Conservation (phyloP, 108 stramenopile species). For the Parietichytrium sp. region DNA sequence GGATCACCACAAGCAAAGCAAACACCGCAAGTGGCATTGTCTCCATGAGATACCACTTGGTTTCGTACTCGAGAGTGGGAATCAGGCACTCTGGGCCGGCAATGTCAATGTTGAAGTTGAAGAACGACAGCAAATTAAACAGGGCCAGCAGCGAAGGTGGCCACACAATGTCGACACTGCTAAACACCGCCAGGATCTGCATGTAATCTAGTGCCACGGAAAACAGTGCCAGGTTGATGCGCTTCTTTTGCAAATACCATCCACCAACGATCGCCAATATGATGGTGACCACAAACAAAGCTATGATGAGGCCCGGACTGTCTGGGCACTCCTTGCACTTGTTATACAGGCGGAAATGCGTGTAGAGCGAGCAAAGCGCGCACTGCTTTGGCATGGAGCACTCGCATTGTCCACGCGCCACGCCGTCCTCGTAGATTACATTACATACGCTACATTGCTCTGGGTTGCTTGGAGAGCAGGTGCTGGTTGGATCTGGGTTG, state of each 20-base stretch:
- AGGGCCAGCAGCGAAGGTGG: constrained; percentile 27
- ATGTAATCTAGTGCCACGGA: constrained; percentile 49
- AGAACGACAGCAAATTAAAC: constrained; percentile 34
- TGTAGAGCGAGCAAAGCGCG: background rate
- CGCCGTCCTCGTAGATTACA: background rate
- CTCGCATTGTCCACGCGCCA: background rate
- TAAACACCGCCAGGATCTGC: constrained; percentile 51
- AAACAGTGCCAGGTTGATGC: constrained; percentile 47
- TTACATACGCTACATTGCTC: background rate
- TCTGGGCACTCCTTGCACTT: constrained; percentile 48
- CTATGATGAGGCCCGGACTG: constrained; percentile 7
- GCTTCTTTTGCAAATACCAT: constrained; percentile 43
- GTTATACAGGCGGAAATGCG: constrained; percentile 46
- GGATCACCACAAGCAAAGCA: background rate
- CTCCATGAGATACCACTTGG: constrained; percentile 44
- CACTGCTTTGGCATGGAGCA: constrained; percentile 37
- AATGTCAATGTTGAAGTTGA: constrained; percentile 51
- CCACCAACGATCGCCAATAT: constrained; percentile 42
- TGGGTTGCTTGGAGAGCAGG: background rate
- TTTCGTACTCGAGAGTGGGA: constrained; percentile 40
- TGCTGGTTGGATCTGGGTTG: constrained; percentile 6
- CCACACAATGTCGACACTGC: constrained; percentile 42
- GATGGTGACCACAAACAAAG: background rate
- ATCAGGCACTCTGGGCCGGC: constrained; percentile 47
- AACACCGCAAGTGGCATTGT: constrained; percentile 5